Conservation (phyloP, 495 filamentous ascomycete genomes). For the Xylaria longipes region DNA sequence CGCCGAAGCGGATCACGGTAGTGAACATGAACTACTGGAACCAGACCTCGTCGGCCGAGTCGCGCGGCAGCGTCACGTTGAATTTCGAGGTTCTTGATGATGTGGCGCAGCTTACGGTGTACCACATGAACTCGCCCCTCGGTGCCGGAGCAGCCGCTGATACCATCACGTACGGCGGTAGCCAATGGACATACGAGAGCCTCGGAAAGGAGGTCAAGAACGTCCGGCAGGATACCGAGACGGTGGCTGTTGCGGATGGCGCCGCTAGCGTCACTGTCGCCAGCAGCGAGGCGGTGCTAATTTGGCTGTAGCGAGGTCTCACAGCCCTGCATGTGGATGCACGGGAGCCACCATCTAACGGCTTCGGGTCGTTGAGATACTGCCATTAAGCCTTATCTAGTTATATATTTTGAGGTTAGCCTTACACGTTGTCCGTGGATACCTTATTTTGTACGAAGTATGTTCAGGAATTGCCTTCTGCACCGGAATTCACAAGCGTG, state of each 20-base stretch:
- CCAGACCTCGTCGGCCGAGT: slow-evolving; percentile 31
- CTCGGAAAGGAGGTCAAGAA: slow-evolving; percentile 37
- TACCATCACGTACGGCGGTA: slow-evolving; percentile 40
- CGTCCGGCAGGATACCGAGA: slow-evolving; percentile 33
- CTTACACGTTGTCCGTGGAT: not conserved
- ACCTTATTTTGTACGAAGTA: not conserved
- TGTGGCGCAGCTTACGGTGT: slow-evolving; percentile 27
- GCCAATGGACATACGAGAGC: slow-evolving; percentile 41
- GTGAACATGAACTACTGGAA: slow-evolving; percentile 42
- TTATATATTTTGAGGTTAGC: not conserved
- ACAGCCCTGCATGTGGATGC: not conserved
- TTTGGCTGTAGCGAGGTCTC: slow-evolving; percentile 30
- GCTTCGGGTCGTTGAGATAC: not conserved
- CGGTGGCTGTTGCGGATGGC: slow-evolving; percentile 28
- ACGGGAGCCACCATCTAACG: not conserved
- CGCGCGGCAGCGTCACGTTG: slow-evolving; percentile 32
- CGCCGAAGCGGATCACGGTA: slow-evolving; percentile 34
- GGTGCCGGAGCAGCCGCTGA: slow-evolving; percentile 36
- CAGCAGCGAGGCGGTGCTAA: slow-evolving; percentile 34
- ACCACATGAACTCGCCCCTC: slow-evolving; percentile 36
- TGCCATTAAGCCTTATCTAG: not conserved
- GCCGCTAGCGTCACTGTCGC: slow-evolving; percentile 31
- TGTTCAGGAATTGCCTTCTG: not conserved
- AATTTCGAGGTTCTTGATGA: slow-evolving; percentile 26
- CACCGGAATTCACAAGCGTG: not conserved